Evolutionary conservation across 2,329 filamentous ascomycete genomes (phyloP), one percentile per base, ranked within the genome.

Genomic region (Bipolaris oryzae): DNA sequence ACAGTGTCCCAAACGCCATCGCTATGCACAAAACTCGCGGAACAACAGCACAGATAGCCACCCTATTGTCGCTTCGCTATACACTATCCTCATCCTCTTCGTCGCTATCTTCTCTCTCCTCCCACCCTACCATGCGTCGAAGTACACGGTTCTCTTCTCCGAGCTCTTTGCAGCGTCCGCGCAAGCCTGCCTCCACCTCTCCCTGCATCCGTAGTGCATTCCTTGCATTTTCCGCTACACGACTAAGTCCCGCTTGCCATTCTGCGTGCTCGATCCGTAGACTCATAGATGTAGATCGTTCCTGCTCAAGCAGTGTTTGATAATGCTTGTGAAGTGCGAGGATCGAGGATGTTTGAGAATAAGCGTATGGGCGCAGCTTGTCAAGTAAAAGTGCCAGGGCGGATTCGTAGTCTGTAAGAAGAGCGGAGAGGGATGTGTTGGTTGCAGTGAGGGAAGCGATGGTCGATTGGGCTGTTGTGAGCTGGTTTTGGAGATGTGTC

Each of bases 61-160:
- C 25, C 41, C 41, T 33, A 34, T 18, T 31, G 20, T 11, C 16
- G n/a, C 31, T 1, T 21, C 13, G 46, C 49, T 52, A 54, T 41
- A 39, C 43, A 37, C 54, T 48, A 20, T 53, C 53, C 18, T 70
- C 72, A 47, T 69, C 73, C 23, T 78, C 76, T 18, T 80, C 79
- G 7, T 79, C 78, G 28, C 77, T 77, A 25, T 71, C 73, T 38
- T 68, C 70, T 44, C 58, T 69, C 45, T 76, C 74, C 54, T 81
- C 78, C 79, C 80, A 82, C 3, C 80, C 79, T 1, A 73, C 79
- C 64, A 80, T 71, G 25, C 71, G 57, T 47, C 80, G 73, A 62
- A 83, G 62, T 28, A 81, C 71, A 41, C 77, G 66, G 58, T 82
- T 83, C 70, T 83, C 80, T 61, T 80, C 77, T 58, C 77, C 81